Conservation (phyloP, 75 land plant genomes). For the Adiantum capillusveneris region DNA sequence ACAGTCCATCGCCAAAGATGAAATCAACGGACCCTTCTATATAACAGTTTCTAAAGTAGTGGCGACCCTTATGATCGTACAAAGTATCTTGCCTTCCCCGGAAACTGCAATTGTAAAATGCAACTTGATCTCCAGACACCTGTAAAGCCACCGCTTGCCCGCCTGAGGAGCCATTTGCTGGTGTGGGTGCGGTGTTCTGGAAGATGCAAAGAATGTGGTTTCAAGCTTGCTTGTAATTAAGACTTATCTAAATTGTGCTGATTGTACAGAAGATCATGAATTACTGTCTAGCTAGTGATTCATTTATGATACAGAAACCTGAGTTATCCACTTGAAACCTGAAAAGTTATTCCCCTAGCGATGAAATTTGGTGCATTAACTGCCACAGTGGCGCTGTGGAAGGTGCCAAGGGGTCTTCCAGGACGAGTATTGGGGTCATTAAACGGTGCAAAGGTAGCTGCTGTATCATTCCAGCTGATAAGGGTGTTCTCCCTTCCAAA, state of each 20-base stretch:
- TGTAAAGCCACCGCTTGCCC: conserved; percentile 23
- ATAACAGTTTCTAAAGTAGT: conserved; percentile 29
- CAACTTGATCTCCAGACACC: conserved; percentile 24
- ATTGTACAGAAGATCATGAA: not conserved
- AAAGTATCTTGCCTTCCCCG: conserved; percentile 18
- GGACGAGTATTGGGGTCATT: not conserved
- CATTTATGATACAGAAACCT: not conserved
- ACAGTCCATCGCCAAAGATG: conserved; percentile 24
- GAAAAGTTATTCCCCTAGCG: conserved; percentile 32
- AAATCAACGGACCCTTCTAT: conserved; percentile 26
- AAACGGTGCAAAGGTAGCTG: conserved; percentile 18
- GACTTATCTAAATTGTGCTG: too few species aligned
- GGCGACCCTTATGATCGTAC: conserved; percentile 25
- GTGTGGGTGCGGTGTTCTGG: conserved; percentile 16
- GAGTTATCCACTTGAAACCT: conserved; percentile 13
- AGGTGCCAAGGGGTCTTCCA: conserved; percentile 25
- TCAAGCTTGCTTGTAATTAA: too few species aligned
- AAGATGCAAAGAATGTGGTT: not conserved
- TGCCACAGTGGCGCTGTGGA: conserved; percentile 25
- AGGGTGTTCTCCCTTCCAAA: conserved; percentile 22
- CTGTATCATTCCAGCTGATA: conserved; percentile 54
- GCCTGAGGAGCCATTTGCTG: not conserved
- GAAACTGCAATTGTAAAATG: conserved; percentile 23
- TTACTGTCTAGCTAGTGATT: too few species aligned
- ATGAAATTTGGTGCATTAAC: conserved; percentile 30